Conservation (phyloP, 805 yeast genomes). For the Cyberlindnera japonica region DNA sequence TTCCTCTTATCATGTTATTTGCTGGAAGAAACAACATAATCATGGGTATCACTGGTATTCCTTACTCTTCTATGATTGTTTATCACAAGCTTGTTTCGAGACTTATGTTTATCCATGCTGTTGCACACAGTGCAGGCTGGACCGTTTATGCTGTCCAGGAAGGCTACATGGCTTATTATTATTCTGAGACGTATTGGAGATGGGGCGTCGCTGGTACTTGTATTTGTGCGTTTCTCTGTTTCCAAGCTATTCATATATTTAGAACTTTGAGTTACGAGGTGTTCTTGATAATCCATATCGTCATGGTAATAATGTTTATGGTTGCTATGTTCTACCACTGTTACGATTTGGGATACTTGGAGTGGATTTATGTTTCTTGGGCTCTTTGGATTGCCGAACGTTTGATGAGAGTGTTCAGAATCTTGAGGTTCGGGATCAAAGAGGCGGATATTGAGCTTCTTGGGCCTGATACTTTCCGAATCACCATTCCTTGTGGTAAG, state of each 20-base stretch:
- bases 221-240: conserved; percentile 39
- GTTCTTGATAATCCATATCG: conserved; percentile 55
- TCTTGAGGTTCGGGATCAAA: conserved; percentile 24
- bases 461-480: conserved; percentile 45
- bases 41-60: conserved; percentile 57
- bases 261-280: conserved; percentile 56
- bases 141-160: conserved; percentile 11
- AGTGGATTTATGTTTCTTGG: conserved; percentile 44
- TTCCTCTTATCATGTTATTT: conserved; percentile 57
- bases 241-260: conserved; percentile 48
- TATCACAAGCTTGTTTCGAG: conserved; percentile 66
- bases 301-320: conserved; percentile 50
- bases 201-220: conserved; percentile 47
- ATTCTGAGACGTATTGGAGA: conserved; percentile 12
- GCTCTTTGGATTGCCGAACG: conserved; percentile 37
- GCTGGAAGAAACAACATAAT: conserved; percentile 72
- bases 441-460: conserved; percentile 21
- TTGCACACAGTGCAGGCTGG: conserved; percentile 22
- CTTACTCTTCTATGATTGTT: conserved; percentile 56
- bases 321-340: conserved; percentile 59
- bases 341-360: conserved; percentile 47
- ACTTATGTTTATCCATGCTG: conserved; percentile 29
- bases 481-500: conserved; percentile 40
- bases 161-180: conserved; percentile 11
- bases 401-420: conserved; percentile 40